Evolutionary conservation across 371 early-diverging fungal genomes (phyloP), one percentile per base, ranked within the genome.

Genomic region (Umbelopsis sp.): DNA sequence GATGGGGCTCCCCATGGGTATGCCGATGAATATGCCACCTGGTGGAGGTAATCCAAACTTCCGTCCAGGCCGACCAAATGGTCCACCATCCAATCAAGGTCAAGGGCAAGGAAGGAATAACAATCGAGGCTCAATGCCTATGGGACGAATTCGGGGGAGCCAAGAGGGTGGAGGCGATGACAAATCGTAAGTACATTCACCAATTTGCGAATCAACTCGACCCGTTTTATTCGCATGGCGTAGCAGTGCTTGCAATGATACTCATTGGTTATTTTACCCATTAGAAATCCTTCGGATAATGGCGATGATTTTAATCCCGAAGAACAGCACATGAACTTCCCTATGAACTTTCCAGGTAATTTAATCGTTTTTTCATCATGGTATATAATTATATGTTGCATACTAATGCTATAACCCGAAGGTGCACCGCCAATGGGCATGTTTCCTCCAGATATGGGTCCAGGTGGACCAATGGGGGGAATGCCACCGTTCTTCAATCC

Each of bases 1-100:
- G 57, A 81, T 80, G 10, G 71, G 79, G 38, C 80, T 83, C 79
- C 72, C 78, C 22, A 83, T 83, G 83, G 75, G 79, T 20, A 83
- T 83, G 35, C 57, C 57, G 0, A 57, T 57, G 57, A 57, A 57
- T 35, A 57, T 57, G 57, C 57, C 32, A 18, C 37, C 57, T 35
- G 57, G 57, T 11, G 57, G 57, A 35, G 57, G 57, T 12, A 57
- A 57, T 57, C 57, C 57, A 4, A 57, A 57, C 18, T 57, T 57
- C 32, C 57, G 57, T 35, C 29, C 29, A 8, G 57, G 37, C 3
- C 57, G 57, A 3, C 35, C 29, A 32, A 35, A 35, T 18, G 57
- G 35, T 8, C 57, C 57, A 11, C 16, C 57, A 12, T 29, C 29
- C 18, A 29, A 57, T n/a, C 57, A 37, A 57, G 35, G 35, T 16